Base-by-base conservation (phyloP, 164 flowering plant species). In the Stephania yunnanensis region DNA sequence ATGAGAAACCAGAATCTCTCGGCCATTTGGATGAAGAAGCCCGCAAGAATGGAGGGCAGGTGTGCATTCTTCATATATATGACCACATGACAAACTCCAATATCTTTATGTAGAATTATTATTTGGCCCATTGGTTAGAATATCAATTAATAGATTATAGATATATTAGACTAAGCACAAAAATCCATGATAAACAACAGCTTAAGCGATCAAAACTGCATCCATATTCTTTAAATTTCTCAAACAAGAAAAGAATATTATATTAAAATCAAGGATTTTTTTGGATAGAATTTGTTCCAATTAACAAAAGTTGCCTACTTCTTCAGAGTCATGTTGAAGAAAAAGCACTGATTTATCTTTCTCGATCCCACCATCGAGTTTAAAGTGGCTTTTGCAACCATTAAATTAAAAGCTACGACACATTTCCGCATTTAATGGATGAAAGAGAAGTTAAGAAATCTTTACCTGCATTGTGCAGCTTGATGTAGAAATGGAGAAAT, bases 401-500 rank as follows among this genome's bases (percentile, higher is more conserved):
- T 36, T 36, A 36, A 2, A 36, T 1, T 36, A 36, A 36, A 36
- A 36, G 4, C 42, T 36, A 36, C 42, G 42, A 36, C 42, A 36
- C 42, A 36, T 36, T 36, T 1, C 42, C 4, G 42, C 42, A 36
- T 36, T 36, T 36, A 36, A 36, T 36, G 20, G 64, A 58, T 58
- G 19, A 58, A 58, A 58, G 13, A 58, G 20, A n/a, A 58, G 15
- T 58, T 15, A 58, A n/a, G 64, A 58, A 58, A 58, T 58, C 64
- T 30, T 30, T 68, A 68, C 71, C 46, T 68, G 71, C 46, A 29
- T 2, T 68, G 71, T 36, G 71, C 71, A 30, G 71, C 46, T n/a
- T 68, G 71, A 17, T 68, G 71, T 30, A 68, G 71, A 30, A 68
- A n/a, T 36, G 71, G 22, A 46, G 36, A 36, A 31, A 68, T 96